Base-by-base conservation (phyloP, 441 rosid genomes). In the Populus hybrid region DNA sequence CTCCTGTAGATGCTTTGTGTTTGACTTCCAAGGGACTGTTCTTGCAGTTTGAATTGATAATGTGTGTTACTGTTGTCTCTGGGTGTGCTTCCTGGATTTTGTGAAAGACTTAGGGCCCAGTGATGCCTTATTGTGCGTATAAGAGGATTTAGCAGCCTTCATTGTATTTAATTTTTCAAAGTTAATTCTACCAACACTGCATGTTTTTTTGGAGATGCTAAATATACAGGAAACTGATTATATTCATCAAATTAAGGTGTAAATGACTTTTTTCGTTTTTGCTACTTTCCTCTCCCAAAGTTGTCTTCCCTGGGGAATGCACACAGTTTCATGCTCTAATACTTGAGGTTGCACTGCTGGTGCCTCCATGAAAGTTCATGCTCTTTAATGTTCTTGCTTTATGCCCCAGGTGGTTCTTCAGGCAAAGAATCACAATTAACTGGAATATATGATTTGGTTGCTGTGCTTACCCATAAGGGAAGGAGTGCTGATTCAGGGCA, bases 401-500 rank as follows among this genome's bases (percentile, higher is more conserved):
- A 18, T 74, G 66, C 40, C 73, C 72, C 84, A 89, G 95, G 89
- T 72, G 83, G 38, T 79, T 77, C 83, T 10, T 80, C 87, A 30
- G 82, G 38, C 63, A 84, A 82, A 75, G 90, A 82, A 81, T 59
- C 82, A 36, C 88, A 84, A 28, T 81, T 92, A 79, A 93, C 94
- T 11, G 97, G 93, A 80, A 74, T 95, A 64, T 95, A 95, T 81
- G 95, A 92, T 82, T 79, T 95, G 85, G 93, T 89, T 86, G 91
- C 93, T 19, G 91, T 92, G 75, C 81, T 92, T 75, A 96, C 99
- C 46, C 98, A 96, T 79, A 96, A 94, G 90, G 99, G 99, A 9
- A 90, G 97, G 84, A 92, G 99, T 73, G 99, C 97, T 16, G 95
- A 93, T 84, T 96, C 97, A 24, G 91, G 96, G 69, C 93, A 92